Conservation (phyloP, 179 eudicot genomes). For the Monotropa hypopitys region DNA sequence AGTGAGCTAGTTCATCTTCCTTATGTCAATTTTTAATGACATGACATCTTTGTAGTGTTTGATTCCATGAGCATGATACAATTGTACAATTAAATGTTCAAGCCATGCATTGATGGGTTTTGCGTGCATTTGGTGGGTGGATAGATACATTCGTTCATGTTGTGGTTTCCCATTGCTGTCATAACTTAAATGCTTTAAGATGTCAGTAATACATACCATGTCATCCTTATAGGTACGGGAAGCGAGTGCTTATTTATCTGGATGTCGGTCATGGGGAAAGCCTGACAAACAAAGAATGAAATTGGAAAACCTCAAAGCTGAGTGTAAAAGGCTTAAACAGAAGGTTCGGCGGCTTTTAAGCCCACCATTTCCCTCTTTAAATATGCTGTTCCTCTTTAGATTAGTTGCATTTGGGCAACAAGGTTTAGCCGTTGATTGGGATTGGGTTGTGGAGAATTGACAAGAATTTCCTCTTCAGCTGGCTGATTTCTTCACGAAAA, state of each 20-base stretch:
- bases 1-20: background rate
- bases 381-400: background rate
- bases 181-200: background rate
- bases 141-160: background rate
- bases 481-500: background rate
- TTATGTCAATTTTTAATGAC: background rate
- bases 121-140: background rate
- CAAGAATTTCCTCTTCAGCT: background rate
- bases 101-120: background rate
- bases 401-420: background rate
- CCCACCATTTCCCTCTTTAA: background rate
- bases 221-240: constrained; percentile 48
- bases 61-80: background rate
- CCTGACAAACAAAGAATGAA: constrained; percentile 27
- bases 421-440: background rate
- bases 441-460: background rate
- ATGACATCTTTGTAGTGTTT: background rate
- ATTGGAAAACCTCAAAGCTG: constrained; percentile 41
- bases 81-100: too few relatives aligned
- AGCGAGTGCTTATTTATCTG: constrained; percentile 52
- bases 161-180: background rate
- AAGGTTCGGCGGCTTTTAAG: constrained; percentile 29
- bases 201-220: background rate
- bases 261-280: constrained; percentile 33
- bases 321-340: constrained; percentile 36